phyloP scores from a whole-genome alignment of 768 basidiomycete genomes.

The Leccinellum luteum region DNA sequence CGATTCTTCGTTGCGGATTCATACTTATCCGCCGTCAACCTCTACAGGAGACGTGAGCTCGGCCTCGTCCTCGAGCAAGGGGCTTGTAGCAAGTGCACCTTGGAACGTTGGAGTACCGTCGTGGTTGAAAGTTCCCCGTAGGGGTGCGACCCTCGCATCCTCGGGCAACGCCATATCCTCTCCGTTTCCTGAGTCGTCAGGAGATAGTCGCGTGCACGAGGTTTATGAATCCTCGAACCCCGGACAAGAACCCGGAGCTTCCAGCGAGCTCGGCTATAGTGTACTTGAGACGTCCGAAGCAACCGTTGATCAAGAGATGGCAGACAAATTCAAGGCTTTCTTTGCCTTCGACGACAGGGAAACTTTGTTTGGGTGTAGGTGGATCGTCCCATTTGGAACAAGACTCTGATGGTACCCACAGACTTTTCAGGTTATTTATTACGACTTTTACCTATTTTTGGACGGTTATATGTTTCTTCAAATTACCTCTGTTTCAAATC shows the following conservation, averaged over 20 bases:
- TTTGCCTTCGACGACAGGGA: constrained; percentile 93
- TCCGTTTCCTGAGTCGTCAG: constrained; percentile 21
- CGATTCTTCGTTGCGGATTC: constrained; percentile 41
- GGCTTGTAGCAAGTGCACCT: constrained; percentile 32
- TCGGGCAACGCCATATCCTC: constrained; percentile 26
- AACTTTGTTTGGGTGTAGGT: constrained; percentile 82
- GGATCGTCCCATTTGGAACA: background rate
- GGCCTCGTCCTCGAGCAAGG: constrained; percentile 38
- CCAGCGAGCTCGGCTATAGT: constrained; percentile 71
- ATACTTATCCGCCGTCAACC: constrained; percentile 81
- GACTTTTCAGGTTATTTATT: constrained; percentile 91
- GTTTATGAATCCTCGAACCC: constrained; percentile 39
- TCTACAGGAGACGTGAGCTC: constrained; percentile 47
- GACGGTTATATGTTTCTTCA: constrained; percentile 86
- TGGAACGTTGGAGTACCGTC: constrained; percentile 72
- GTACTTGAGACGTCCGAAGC: constrained; percentile 74
- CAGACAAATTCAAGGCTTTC: constrained; percentile 71
- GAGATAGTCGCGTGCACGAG: constrained; percentile 50
- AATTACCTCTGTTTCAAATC: constrained; percentile 96
- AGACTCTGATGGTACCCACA: constrained; percentile 32
- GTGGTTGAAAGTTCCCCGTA: constrained; percentile 59
- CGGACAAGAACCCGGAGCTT: constrained; percentile 29
- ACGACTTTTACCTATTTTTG: constrained; percentile 85
- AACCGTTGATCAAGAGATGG: constrained; percentile 56
- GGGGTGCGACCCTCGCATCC: constrained; percentile 34